Base-by-base conservation (phyloP, 805 yeast genomes). In the Yarrowia yakushimensis region DNA sequence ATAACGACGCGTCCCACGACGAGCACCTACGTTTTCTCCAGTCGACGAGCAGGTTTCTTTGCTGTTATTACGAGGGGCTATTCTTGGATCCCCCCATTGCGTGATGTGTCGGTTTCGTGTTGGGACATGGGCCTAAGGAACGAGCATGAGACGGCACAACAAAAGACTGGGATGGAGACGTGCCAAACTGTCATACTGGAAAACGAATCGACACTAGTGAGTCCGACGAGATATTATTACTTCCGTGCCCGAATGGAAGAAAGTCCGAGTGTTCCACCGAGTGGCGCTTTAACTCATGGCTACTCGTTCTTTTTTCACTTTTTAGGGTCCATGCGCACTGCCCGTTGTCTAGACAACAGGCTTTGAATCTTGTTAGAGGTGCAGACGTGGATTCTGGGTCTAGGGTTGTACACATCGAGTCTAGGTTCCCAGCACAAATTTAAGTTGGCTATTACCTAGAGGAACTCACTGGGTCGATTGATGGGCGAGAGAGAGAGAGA, bases 111-210 rank as follows among this genome's bases (percentile, higher is more conserved):
- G 39, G 55, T 48, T 48, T 48, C 55, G 55, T 48, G 55, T 48
- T 48, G 55, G 55, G 55, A 48, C 55, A 20, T 45, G 52, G 34
- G 37, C 39, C 20, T 48, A 39, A 31, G 55, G 55, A 48, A 48
- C 31, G 55, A 22, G 20, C 27, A 46, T 27, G 13, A 17, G 13
- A 31, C 17, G 3, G 10, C 9, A 4, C 17, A 15, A 36, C 13
- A 36, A 18, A 36, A 36, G 41, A 36, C 23, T 36, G 41, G 5
- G 3, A 2, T 10, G 41, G 22, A 17, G 20, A 20, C 13, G 2
- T n/a, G 12, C 10, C 4, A 7, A 33, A 33, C 22, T 20, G 28
- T 22, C 28, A 11, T 8, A 25, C 13, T 3, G 30, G 8, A 23
- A 39, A 20, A 11, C 23, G 10, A 6, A 10, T 3, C 45, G 6